These are phyloP conservation scores for Plasmodium cynomolgi DNA, from an alignment of 169 alveolate genomes.

Conservation along the genomic window DNA sequence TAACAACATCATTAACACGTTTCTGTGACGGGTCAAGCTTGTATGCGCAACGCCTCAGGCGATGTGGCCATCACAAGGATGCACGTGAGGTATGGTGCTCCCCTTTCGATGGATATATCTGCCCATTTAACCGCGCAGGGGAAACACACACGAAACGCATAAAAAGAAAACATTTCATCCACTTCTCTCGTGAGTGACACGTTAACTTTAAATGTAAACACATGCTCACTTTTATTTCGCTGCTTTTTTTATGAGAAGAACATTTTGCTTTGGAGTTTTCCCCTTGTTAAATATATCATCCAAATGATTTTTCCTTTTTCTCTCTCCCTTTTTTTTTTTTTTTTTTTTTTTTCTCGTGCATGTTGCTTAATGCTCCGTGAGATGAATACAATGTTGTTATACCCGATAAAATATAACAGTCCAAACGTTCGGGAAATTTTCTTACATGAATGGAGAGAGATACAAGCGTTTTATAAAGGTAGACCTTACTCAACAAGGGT, in stretches of 20 bases:
- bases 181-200: neutral
- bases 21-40: neutral
- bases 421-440: neutral
- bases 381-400: neutral
- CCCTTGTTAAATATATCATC: neutral
- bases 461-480: neutral
- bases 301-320: neutral
- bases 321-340: neutral
- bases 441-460: neutral
- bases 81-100: neutral
- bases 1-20: slow-evolving; percentile 24
- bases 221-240: neutral
- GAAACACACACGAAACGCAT: neutral
- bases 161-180: neutral
- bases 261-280: neutral
- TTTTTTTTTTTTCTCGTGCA: neutral
- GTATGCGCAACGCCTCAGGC: neutral
- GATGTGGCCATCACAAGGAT: neutral
- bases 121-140: neutral
- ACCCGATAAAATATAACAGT: neutral
- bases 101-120: neutral
- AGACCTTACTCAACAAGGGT: neutral
- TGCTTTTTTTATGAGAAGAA: neutral
- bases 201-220: neutral
- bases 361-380: neutral